phyloP scores from a whole-genome alignment of 2,329 filamentous ascomycete species.

The Colletotrichum graminicola region DNA sequence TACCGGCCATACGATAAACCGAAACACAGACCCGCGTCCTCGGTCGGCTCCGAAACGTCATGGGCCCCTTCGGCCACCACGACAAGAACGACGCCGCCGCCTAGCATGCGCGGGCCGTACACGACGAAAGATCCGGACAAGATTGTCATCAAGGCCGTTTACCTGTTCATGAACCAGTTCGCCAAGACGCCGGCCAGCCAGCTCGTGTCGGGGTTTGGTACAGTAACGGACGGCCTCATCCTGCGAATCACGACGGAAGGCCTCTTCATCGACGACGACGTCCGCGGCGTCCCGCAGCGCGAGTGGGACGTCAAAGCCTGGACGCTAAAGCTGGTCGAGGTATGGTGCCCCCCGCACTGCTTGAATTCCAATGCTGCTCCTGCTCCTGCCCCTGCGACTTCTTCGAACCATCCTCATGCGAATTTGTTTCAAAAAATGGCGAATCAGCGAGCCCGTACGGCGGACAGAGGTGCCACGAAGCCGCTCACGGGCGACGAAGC shows the following conservation, averaged over 20 bases:
- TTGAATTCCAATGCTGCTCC: constrained; percentile 60
- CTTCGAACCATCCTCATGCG: constrained; percentile 52
- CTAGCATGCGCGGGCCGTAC: constrained; percentile 82
- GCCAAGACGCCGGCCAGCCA: constrained; percentile 91
- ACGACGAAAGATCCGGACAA: constrained; percentile 93
- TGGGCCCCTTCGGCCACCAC: constrained; percentile 90
- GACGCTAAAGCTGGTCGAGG: constrained; percentile 93
- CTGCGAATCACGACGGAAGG: constrained; percentile 94
- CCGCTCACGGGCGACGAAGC: constrained; percentile 73
- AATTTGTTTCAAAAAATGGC: constrained; percentile 63
- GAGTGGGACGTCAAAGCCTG: constrained; percentile 99
- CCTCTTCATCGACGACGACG: constrained; percentile 96
- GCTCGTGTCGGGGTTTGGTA: constrained; percentile 84
- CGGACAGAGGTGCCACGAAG: constrained; percentile 63
- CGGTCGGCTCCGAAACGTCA: constrained; percentile 82
- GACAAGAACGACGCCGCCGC: constrained; percentile 84
- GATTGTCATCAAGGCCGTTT: constrained; percentile 94
- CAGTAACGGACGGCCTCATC: constrained; percentile 92
- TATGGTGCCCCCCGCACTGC: constrained; percentile 80
- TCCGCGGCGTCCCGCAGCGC: constrained; percentile 89
- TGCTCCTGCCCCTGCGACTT: constrained; percentile 56
- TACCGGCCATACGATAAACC: constrained; percentile 83
- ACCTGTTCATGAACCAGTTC: constrained; percentile 90
- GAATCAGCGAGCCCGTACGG: constrained; percentile 57
- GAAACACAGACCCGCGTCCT: constrained; percentile 74